Percentiles rank a stretch among this genome's conserved stretches.
Conservation (phyloP, 1,139 yeast genomes). For the Saccharomyces hybrid region DNA sequence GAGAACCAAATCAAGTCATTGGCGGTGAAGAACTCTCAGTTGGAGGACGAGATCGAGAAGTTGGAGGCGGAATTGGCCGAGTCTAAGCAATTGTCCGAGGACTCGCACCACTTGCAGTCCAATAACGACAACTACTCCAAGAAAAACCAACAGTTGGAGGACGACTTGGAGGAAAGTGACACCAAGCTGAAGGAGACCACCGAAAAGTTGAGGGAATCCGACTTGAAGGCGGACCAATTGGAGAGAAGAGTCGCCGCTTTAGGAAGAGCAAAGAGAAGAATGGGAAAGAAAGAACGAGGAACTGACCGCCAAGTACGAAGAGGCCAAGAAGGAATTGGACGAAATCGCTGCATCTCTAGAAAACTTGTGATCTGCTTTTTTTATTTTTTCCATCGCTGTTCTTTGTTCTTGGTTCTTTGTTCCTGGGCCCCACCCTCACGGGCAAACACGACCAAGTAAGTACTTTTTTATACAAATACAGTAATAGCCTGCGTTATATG, state of each 20-base stretch:
- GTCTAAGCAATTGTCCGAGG: conserved; percentile 85
- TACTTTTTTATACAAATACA: not conserved
- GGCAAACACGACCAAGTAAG: not conserved
- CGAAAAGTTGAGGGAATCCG: conserved; percentile 89
- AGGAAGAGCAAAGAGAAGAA: conserved; percentile 86
- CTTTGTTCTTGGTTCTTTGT: not conserved
- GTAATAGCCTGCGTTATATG: not conserved
- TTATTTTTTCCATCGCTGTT: not conserved
- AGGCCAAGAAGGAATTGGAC: conserved; percentile 80
- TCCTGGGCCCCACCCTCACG: not conserved
- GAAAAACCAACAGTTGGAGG: conserved; percentile 88
- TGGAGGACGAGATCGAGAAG: conserved; percentile 88
- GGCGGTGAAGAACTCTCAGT: conserved; percentile 82
- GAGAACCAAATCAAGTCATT: conserved; percentile 92
- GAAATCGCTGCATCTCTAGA: conserved; percentile 49
- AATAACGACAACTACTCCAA: conserved; percentile 85
- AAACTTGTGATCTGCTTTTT: conserved; percentile 15
- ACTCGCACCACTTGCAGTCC: conserved; percentile 81
- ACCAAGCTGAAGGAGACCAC: conserved; percentile 88
- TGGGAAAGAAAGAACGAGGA: conserved; percentile 91
- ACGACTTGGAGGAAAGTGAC: conserved; percentile 89
- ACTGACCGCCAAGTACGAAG: conserved; percentile 67
- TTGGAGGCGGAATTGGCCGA: conserved; percentile 73
- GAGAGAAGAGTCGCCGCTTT: conserved; percentile 90
- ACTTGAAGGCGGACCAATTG: conserved; percentile 92